Evolutionary conservation across 2,329 filamentous ascomycete genomes (phyloP).

Genomic region (Phaeoacremonium minimum): DNA sequence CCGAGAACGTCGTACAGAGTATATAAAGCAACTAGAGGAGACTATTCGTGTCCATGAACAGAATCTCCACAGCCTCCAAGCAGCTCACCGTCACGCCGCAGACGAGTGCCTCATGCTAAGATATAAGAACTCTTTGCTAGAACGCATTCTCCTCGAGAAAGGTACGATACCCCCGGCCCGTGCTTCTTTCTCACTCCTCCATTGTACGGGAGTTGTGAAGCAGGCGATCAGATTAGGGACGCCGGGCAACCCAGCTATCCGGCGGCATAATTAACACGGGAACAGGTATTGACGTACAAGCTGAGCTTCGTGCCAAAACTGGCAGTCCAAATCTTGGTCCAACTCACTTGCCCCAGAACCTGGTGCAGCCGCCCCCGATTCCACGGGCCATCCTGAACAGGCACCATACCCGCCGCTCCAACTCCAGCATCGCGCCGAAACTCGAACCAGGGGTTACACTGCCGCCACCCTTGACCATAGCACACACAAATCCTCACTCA

Average conservation of each 20-base stretch:
- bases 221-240: no score
- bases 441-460: slow-evolving; percentile 51
- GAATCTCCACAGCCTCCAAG: slow-evolving; percentile 85
- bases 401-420: slow-evolving; percentile 68
- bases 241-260: no score
- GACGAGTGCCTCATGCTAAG: slow-evolving; percentile 98
- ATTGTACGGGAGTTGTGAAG: no score
- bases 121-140: slow-evolving; percentile 95
- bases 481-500: slow-evolving; percentile 38
- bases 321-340: slow-evolving; percentile 76
- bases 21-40: slow-evolving; percentile 98
- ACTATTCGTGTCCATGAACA: slow-evolving; percentile 97
- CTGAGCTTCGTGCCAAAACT: slow-evolving; percentile 88
- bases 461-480: slow-evolving; percentile 32
- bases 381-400: slow-evolving; percentile 79
- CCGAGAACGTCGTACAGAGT: slow-evolving; percentile 92
- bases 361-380: slow-evolving; percentile 70
- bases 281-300: slow-evolving; percentile 91
- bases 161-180: slow-evolving; percentile 51
- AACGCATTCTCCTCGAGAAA: slow-evolving; percentile 94
- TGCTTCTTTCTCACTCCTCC: no score
- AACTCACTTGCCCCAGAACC: slow-evolving; percentile 62
- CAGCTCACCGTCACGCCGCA: slow-evolving; percentile 88
- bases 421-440: slow-evolving; percentile 73
- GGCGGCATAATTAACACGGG: slow-evolving; percentile 1